These are phyloP conservation scores for Penicillium rolfsii DNA, from an alignment of 2,329 filamentous ascomycete genomes.

Conservation along the genomic window DNA sequence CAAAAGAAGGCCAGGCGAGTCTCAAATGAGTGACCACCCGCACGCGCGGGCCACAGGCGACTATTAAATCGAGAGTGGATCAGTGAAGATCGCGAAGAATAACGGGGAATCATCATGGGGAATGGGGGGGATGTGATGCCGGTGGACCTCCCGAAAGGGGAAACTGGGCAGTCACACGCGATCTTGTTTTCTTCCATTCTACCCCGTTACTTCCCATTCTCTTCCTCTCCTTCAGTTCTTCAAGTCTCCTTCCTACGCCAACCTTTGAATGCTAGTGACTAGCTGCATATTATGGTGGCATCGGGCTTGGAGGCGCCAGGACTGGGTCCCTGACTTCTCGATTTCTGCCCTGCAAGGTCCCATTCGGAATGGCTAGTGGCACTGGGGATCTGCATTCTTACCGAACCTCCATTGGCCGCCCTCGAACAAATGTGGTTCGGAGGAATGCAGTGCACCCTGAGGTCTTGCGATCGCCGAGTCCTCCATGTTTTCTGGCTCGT, in stretches of 20 bases:
- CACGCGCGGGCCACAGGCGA: slow-evolving; percentile 24
- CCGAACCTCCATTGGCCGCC: slow-evolving; percentile 9
- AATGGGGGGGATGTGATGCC: slow-evolving; percentile 5
- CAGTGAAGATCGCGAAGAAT: slow-evolving; percentile 8
- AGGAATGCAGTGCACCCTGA: slow-evolving; percentile 12
- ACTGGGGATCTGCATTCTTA: slow-evolving; percentile 18
- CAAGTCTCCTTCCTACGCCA: background rate
- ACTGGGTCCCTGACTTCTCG: background rate
- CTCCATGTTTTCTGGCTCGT: background rate
- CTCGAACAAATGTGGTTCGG: slow-evolving; percentile 5
- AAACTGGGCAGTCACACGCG: slow-evolving; percentile 9
- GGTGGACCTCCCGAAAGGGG: slow-evolving; percentile 15
- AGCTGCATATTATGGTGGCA: slow-evolving; percentile 3
- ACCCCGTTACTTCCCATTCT: background rate
- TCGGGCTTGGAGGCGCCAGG: slow-evolving; percentile 1
- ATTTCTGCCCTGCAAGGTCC: slow-evolving; percentile 12
- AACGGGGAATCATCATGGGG: slow-evolving; percentile 2
- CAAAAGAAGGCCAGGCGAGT: background rate
- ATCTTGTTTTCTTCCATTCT: slow-evolving; percentile 12
- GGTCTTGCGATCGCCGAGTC: background rate
- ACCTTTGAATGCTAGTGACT: background rate
- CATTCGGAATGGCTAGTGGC: background rate
- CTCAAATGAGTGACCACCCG: slow-evolving; percentile 27
- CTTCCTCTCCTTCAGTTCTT: background rate
- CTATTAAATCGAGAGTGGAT: slow-evolving; percentile 21